These are phyloP conservation scores for Onygenales sp. DNA, from an alignment of 2,329 filamentous ascomycete genomes.

Conservation along the genomic window DNA sequence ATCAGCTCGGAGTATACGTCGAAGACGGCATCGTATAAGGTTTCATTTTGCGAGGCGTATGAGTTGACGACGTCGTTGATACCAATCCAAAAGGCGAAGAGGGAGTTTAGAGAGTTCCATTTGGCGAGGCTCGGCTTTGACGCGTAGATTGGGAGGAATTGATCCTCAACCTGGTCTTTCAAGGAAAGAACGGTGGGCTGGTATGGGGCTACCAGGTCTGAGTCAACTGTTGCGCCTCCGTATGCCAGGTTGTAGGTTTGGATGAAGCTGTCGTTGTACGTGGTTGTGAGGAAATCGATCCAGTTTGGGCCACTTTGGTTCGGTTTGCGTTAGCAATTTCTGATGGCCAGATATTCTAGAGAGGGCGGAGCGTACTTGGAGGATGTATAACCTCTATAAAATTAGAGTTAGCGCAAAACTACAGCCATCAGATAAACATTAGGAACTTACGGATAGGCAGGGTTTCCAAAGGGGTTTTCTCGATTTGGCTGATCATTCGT, in stretches of 20 bases:
- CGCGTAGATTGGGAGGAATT: constrained; percentile 29
- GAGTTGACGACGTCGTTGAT: constrained; percentile 3
- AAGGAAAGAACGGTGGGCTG: constrained; percentile 31
- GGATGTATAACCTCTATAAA: constrained; percentile 1
- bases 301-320: constrained; percentile 39
- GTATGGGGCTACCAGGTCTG: constrained; percentile 39
- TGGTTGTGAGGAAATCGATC: constrained; percentile 36
- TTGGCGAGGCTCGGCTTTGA: constrained; percentile 15
- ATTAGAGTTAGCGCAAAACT: neutral
- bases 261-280: constrained; percentile 34
- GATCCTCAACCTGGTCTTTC: constrained; percentile 31
- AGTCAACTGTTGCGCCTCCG: constrained; percentile 24
- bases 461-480: constrained; percentile 49
- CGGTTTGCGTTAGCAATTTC: constrained; percentile 24
- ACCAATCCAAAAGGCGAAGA: constrained; percentile 4
- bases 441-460: constrained; percentile 36
- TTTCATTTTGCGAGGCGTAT: constrained; percentile 17
- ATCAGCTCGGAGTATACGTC: constrained; percentile 33
- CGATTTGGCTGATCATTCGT: constrained; percentile 38
- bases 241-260: constrained; percentile 43
- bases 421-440: neutral
- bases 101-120: neutral
- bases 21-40: constrained; percentile 23
- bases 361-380: neutral
- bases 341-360: neutral